These are phyloP conservation scores for Dictyostelium intermedium DNA, from an alignment of 78 protist species.

Conservation along the genomic window DNA sequence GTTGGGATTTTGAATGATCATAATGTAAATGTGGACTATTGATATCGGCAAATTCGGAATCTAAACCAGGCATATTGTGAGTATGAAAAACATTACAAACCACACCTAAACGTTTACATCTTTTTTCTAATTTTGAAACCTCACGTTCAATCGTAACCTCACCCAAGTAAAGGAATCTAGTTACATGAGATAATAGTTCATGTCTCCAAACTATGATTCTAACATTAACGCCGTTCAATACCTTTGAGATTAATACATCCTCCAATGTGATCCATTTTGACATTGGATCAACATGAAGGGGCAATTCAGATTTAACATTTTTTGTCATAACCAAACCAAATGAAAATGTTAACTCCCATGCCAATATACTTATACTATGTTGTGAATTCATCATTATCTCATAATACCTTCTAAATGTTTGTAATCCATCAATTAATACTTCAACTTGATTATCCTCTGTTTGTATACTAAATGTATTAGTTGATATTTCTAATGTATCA, in stretches of 20 bases:
- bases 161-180: constrained; percentile 82
- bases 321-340: constrained; percentile 79
- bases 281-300: neutral
- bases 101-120: constrained; percentile 62
- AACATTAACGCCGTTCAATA: constrained; percentile 74
- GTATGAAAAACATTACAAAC: constrained; percentile 66
- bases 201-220: constrained; percentile 88
- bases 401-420: constrained; percentile 85
- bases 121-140: constrained; percentile 63
- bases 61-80: constrained; percentile 36
- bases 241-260: constrained; percentile 79
- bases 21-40: neutral
- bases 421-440: constrained; percentile 83
- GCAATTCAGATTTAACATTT: constrained; percentile 45
- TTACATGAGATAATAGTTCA: constrained; percentile 55
- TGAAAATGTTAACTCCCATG: constrained; percentile 86
- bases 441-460: constrained; percentile 77
- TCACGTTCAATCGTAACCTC: constrained; percentile 83
- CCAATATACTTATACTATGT: constrained; percentile 80
- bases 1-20: neutral
- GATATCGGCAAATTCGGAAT: neutral
- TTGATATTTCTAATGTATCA: constrained; percentile 7
- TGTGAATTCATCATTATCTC: constrained; percentile 76
- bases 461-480: neutral
- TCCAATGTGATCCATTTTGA: constrained; percentile 69